Evolutionary conservation across 257 asterid species (phyloP), one percentile per base, ranked within the genome.

Genomic region (Cynanchum wilfordii): DNA sequence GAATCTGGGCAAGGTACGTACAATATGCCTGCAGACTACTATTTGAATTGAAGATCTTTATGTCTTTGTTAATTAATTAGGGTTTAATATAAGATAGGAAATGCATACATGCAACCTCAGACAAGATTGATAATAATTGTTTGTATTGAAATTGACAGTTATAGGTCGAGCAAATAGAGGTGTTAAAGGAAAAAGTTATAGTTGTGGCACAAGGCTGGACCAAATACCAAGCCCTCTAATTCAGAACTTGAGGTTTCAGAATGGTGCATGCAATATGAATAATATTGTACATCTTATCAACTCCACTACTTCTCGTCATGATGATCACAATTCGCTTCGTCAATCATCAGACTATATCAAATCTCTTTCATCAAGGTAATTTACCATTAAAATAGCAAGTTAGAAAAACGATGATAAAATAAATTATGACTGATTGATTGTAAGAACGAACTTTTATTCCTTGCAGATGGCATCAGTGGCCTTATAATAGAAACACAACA

Each of bases 1-100:
- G 96, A 87, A 73, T 84, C 90, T 0, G 96, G 98, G 33, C 89
- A 87, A 86, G 96, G 98, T 93, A 84, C 27, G 22, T 25, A 62
- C 45, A 15, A 10, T 12, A 59, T 27, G n/a, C 17, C n/a, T 25
- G 40, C 25, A 2, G 16, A 1, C 15, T 47, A 47, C 13, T 44
- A 47, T 47, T 58, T 51, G 19, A 49, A 69, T 5, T 33, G n/a
- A 24, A 29, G 29, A 29, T 60, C 20, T 33, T 58, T 1, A 5
- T 47, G 25, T 20, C 24, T 38, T 12, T 45, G 24, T 52, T 51
- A 33, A 33, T 33, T 45, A 57, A 33, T 33, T 45, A 57, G 17
- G 40, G 68, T 22, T 42, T 62, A 24, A 16, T 62, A 12, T 7
- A 38, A 8, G 10, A 33, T 7, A 38, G 11, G 5, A n/a, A n/a